These are phyloP conservation scores for Durotheca rogersii DNA, from an alignment of 495 filamentous ascomycete genomes.

Conservation along the genomic window DNA sequence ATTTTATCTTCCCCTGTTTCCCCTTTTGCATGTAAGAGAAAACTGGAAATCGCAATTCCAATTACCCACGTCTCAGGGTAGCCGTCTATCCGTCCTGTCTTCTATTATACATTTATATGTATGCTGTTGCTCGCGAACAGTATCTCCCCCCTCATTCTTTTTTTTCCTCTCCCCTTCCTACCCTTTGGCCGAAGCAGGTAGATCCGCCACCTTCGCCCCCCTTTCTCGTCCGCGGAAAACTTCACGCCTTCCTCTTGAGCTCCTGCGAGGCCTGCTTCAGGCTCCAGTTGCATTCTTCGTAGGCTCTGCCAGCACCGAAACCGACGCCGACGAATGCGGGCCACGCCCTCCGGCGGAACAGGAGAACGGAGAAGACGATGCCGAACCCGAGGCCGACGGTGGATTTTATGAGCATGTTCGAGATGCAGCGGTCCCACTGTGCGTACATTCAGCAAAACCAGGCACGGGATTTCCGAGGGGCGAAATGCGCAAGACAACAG, in stretches of 20 bases:
- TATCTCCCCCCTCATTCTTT: not conserved
- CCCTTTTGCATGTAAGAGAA: not conserved
- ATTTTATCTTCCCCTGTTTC: no score
- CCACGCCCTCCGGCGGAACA: conserved; percentile 98
- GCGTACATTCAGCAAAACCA: no score
- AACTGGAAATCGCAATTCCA: conserved; percentile 8
- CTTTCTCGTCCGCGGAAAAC: not conserved
- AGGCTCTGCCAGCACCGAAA: conserved; percentile 93
- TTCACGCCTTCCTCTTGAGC: conserved; percentile 47
- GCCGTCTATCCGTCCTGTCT: conserved; percentile 27
- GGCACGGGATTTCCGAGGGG: no score
- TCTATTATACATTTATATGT: conserved; percentile 30
- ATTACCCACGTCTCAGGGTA: conserved; percentile 13
- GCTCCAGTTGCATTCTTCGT: conserved; percentile 82
- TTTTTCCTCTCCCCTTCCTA: no score
- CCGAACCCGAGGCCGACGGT: conserved; percentile 92
- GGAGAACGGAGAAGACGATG: conserved; percentile 94
- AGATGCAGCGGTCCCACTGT: conserved; percentile 97
- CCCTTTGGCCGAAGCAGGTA: no score
- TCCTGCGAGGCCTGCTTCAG: conserved; percentile 57
- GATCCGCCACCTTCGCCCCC: conserved; percentile 12
- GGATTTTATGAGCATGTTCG: conserved; percentile 92
- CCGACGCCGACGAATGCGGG: conserved; percentile 88
- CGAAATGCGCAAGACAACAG: no score
- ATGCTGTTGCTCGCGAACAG: conserved; percentile 13